A percentile compares a stretch with the other conserved stretches of the same genome.
These are phyloP conservation scores for Zygoascus sp. DNA, from an alignment of 1,139 yeast genomes.

Conservation along the genomic window DNA sequence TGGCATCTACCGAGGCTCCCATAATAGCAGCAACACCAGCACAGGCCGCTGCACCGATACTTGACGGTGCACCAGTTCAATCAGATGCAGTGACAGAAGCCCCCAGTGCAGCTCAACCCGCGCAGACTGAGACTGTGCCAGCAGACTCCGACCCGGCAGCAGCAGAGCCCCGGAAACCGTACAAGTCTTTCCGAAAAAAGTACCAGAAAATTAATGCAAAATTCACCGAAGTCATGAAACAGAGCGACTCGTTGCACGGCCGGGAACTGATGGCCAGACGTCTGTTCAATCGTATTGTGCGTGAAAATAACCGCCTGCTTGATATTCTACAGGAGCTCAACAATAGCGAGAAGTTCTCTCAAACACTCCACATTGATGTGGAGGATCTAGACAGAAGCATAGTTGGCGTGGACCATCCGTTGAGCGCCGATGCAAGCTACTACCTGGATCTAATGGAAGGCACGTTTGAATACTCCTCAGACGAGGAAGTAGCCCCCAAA, in stretches of 20 bases:
- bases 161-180: slow-evolving; percentile 8
- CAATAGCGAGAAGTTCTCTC: slow-evolving; percentile 14
- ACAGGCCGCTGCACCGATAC: too few relatives aligned
- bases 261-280: slow-evolving; percentile 21
- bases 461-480: slow-evolving; percentile 24
- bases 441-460: slow-evolving; percentile 18
- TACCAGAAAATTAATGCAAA: slow-evolving; percentile 26
- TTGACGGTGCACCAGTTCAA: neutral
- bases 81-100: neutral
- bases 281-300: slow-evolving; percentile 23
- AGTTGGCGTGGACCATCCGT: neutral
- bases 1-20: neutral
- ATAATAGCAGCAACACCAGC: too few relatives aligned
- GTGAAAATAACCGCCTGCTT: slow-evolving; percentile 26
- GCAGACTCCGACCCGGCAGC: neutral
- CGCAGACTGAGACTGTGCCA: too few relatives aligned
- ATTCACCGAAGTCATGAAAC: slow-evolving; percentile 24
- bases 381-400: neutral
- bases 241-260: slow-evolving; percentile 25
- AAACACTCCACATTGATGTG: slow-evolving; percentile 2
- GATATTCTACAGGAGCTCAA: slow-evolving; percentile 25
- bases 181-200: slow-evolving; percentile 22
- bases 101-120: too few relatives aligned
- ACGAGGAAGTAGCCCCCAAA: slow-evolving; percentile 23
- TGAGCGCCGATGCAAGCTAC: slow-evolving; percentile 20